phyloP scores from a whole-genome alignment of 1,284 basidiomycete genomes.

The Pholiota adiposa region DNA sequence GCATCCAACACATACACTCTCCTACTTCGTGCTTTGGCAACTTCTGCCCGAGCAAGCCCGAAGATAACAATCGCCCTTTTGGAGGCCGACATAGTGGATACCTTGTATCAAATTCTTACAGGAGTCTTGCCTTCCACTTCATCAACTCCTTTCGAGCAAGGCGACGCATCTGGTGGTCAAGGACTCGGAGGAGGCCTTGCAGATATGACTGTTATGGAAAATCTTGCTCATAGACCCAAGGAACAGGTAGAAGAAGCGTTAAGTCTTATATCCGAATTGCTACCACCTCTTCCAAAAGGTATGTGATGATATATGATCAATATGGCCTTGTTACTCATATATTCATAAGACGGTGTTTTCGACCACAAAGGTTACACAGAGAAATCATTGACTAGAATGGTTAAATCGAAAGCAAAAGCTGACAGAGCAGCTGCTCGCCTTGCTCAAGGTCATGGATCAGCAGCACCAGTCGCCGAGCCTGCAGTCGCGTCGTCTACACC shows the following conservation, averaged over 20 bases:
- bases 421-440: conserved; percentile 73
- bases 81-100: conserved; percentile 90
- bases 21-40: conserved; percentile 85
- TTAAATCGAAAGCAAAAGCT: conserved; percentile 79
- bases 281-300: conserved; percentile 93
- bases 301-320: conserved; percentile 22
- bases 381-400: conserved; percentile 74
- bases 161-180: conserved; percentile 64
- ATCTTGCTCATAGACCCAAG: conserved; percentile 93
- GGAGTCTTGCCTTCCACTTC: conserved; percentile 81
- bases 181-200: conserved; percentile 84
- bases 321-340: conserved; percentile 29
- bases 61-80: conserved; percentile 85
- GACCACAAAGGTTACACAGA: conserved; percentile 91
- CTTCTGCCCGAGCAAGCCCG: conserved; percentile 84
- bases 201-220: conserved; percentile 98
- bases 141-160: conserved; percentile 61
- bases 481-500: conserved; percentile 23
- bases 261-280: conserved; percentile 84
- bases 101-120: conserved; percentile 91
- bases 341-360: conserved; percentile 97
- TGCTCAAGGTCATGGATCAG: conserved; percentile 34
- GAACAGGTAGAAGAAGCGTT: conserved; percentile 95
- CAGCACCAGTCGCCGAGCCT: conserved; percentile 34
- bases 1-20: conserved; percentile 87